Base-by-base conservation (phyloP, 768 basidiomycete genomes). In the Leccinum barrowsii region DNA sequence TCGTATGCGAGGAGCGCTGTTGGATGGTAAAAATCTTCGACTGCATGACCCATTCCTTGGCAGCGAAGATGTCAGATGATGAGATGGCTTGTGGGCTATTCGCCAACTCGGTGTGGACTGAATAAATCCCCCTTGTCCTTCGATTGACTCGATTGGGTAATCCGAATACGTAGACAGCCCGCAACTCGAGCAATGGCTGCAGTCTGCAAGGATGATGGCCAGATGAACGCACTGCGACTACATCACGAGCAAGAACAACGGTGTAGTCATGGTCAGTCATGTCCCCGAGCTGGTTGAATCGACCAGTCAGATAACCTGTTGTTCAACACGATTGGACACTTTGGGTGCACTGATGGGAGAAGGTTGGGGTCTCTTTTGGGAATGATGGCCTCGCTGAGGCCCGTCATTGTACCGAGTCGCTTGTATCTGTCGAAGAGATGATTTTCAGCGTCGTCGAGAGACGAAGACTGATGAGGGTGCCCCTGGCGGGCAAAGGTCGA, bases 1-100 rank as follows among this genome's bases (percentile, higher is more conserved):
- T 35, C 34, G 13, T 35, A 13, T 35, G 13, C 34, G 34, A 35
- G 34, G 34, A 60, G 21, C n/a, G 28, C 44, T 0, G 65, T 64
- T 19, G 21, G 22, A 42, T 65, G 61, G 2, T 37, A 12, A 17
- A 60, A 49, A 2, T 19, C 0, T 35, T 57, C 52, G 1, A 65
- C 61, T 0, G 2, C 37, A 24, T 8, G 5, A 48, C 13, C 53
- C 61, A 48, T 52, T 21, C 32, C 17, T 21, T 22, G 4, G 30
- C 30, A 32, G 30, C 30, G 59, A 17, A 1, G 50, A 40, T 7
- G 32, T 59, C 44, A 1, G 10, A 10, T 0, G 15, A 22, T 13
- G 32, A 37, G 4, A 47, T 22, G 3, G 7, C 10, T 15, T 48
- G 57, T 1, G 35, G 7, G 5, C 47, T 6, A 19, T 34, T 15